Percentiles rank a stretch among this genome's conserved stretches.
phyloP scores from a whole-genome alignment of 768 basidiomycete genomes.

The Tulasnella sp. region DNA sequence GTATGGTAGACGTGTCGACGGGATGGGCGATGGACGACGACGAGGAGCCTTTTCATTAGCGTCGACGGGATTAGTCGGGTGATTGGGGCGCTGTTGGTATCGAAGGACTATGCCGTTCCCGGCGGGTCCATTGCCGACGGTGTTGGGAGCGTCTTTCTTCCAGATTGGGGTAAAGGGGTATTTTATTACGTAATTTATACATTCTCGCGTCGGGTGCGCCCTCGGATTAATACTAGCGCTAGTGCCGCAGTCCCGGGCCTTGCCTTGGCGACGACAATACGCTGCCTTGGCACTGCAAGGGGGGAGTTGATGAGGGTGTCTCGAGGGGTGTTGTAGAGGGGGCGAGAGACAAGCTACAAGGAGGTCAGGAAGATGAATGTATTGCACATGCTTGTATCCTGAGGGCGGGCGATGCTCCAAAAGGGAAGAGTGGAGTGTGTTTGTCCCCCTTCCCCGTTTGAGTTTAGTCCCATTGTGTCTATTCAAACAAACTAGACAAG shows the following conservation, averaged over 20 bases:
- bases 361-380: background rate
- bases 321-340: background rate
- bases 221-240: background rate
- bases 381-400: background rate
- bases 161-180: background rate
- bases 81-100: slow-evolving; percentile 3
- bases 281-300: background rate
- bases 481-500: slow-evolving; percentile 10
- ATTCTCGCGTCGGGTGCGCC: background rate
- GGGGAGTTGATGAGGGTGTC: background rate
- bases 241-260: slow-evolving; percentile 3
- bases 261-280: slow-evolving; percentile 3
- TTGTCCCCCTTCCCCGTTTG: background rate
- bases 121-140: background rate
- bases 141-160: background rate
- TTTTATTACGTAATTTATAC: slow-evolving; percentile 1
- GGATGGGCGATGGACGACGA: background rate
- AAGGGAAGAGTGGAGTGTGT: slow-evolving; percentile 15
- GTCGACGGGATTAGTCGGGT: background rate
- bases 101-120: background rate
- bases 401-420: slow-evolving; percentile 12
- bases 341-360: background rate
- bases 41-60: background rate
- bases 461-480: slow-evolving; percentile 5
- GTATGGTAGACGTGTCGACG: background rate